Conservation (phyloP, 2,329 filamentous ascomycete species). For the Colletotrichum acutatum region DNA sequence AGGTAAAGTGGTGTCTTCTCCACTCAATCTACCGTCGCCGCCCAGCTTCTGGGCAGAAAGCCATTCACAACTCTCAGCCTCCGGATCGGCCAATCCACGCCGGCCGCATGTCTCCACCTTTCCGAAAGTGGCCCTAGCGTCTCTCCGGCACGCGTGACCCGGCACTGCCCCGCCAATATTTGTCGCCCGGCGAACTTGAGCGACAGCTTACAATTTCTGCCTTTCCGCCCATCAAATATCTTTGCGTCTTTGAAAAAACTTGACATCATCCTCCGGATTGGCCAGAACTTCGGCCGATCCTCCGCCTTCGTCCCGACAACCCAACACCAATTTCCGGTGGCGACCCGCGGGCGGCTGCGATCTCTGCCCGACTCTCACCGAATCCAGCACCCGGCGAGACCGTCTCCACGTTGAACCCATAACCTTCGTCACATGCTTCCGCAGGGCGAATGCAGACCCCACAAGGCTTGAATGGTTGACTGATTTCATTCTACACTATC, state of each 20-base stretch:
- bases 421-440: background rate
- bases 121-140: constrained; percentile 25
- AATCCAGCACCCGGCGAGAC: constrained; percentile 6
- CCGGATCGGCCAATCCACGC: constrained; percentile 28
- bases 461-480: background rate
- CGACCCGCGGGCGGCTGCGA: background rate
- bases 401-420: constrained; percentile 1
- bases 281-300: background rate
- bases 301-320: background rate
- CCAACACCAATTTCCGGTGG: background rate
- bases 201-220: background rate
- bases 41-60: constrained; percentile 24
- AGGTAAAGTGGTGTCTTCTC: background rate
- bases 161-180: constrained; percentile 23
- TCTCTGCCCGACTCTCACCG: background rate
- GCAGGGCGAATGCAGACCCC: background rate
- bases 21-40: constrained; percentile 19
- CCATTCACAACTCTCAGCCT: constrained; percentile 7
- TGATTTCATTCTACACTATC: background rate
- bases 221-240: background rate
- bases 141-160: constrained; percentile 26
- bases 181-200: constrained; percentile 26
- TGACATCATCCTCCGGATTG: constrained; percentile 13
- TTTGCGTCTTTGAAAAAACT: background rate
- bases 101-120: constrained; percentile 8